Evolutionary conservation across 2,329 filamentous ascomycete genomes (phyloP), one percentile per base, ranked within the genome.

Genomic region (Falciphora oryzae): DNA sequence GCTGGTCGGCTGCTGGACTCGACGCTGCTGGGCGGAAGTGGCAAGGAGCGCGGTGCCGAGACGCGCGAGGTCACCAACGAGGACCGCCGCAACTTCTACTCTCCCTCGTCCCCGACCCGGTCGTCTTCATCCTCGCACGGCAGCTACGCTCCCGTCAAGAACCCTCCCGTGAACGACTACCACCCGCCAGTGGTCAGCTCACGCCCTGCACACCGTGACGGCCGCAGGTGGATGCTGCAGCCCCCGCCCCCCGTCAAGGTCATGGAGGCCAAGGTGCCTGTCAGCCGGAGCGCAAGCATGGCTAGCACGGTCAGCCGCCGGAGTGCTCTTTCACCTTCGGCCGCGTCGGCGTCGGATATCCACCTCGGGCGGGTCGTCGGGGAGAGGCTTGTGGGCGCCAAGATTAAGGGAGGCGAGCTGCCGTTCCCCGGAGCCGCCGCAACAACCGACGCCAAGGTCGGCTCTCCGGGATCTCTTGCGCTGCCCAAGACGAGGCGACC

Each of bases 171-270:
- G 70, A 95, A 96, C 76, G 91, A 96, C 67, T 85, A 93, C 65
- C 91, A 96, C 73, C 91, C 92, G 6, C 92, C 92, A 3, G 89
- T 96, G 63, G 90, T 95, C 66, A 92, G 86, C 75, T 91, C 87
- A 76, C 89, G 85, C 65, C 90, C 88, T 18, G 83, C 81, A 53
- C 87, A 85, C 73, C 86, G 80, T 72, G 86, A 87, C 64, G 92
- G 91, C 66, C 89, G 90, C 64, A 84, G 83, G 72, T 97, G 93
- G 93, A 97, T 97, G 93, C 80, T 96, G 63, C 92, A 96, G 72
- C 93, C 93, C 2, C 92, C 93, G 1, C 93, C 93, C n/a, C 86
- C 89, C 44, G 92, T 93, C 65, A 93, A 89, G 74, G 83, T 97
- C 66, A 97, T 97, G 93, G 90, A 90, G 68, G 93, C 93, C 69